Conservation (phyloP, 2,329 filamentous ascomycete species). For the Aspergillus texensis region DNA sequence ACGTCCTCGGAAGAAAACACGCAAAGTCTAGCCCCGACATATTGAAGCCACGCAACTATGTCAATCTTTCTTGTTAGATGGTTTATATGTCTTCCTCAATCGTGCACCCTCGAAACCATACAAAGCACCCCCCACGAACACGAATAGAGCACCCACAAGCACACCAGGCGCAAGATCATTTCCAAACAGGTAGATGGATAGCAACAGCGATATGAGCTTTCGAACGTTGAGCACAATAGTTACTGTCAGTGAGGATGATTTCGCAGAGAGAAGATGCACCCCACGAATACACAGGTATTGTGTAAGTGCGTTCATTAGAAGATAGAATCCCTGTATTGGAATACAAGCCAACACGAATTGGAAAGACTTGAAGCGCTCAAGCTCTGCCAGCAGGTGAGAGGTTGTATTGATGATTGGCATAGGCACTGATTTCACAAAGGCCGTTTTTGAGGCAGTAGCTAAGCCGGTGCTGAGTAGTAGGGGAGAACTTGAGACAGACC, state of each 20-base stretch:
- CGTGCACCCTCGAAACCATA: constrained; percentile 74
- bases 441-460: neutral
- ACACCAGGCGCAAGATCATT: constrained; percentile 78
- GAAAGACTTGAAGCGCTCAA: constrained; percentile 9
- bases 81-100: constrained; percentile 28
- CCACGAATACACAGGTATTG: constrained; percentile 95
- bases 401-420: neutral
- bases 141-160: constrained; percentile 76
- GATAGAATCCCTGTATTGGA: constrained; percentile 41
- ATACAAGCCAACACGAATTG: constrained; percentile 29
- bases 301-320: constrained; percentile 67
- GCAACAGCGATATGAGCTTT: constrained; percentile 85
- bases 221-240: constrained; percentile 95
- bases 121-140: constrained; percentile 87
- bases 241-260: constrained; percentile 87
- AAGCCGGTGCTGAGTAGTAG: neutral
- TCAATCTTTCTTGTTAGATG: constrained; percentile 24
- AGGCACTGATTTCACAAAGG: neutral
- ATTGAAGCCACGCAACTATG: neutral
- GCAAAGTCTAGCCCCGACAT: neutral
- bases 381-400: neutral
- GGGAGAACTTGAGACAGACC: neutral
- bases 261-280: constrained; percentile 89
- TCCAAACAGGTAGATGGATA: constrained; percentile 94
- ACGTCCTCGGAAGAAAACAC: neutral